These are phyloP conservation scores for Aspergillus sp. DNA, from an alignment of 2,329 filamentous ascomycete genomes.

Conservation along the genomic window DNA sequence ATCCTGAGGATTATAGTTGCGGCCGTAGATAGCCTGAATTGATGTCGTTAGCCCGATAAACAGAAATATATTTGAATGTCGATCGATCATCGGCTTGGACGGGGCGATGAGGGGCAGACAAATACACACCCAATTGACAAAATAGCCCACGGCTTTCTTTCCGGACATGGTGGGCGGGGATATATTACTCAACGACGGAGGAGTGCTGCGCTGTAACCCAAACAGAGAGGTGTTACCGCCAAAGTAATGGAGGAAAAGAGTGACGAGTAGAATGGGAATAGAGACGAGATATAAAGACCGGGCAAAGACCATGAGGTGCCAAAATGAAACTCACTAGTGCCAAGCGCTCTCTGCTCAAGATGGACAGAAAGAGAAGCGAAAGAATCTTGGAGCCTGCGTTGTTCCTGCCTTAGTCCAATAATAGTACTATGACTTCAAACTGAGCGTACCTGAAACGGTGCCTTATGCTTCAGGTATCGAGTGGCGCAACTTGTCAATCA, in stretches of 20 bases:
- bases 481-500: slow-evolving; percentile 5
- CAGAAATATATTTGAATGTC: neutral
- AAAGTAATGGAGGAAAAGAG: slow-evolving; percentile 15
- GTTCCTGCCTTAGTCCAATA: slow-evolving; percentile 19
- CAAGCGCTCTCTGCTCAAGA: slow-evolving; percentile 5
- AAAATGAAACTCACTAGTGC: neutral
- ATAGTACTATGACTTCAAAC: neutral
- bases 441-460: neutral
- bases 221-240: slow-evolving; percentile 10
- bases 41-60: neutral
- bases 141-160: slow-evolving; percentile 42
- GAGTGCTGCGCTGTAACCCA: slow-evolving; percentile 11
- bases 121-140: slow-evolving; percentile 45
- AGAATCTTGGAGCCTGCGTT: slow-evolving; percentile 25
- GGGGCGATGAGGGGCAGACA: neutral
- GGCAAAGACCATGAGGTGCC: slow-evolving; percentile 10
- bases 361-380: slow-evolving; percentile 5
- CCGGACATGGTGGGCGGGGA: slow-evolving; percentile 24
- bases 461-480: slow-evolving; percentile 23
- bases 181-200: slow-evolving; percentile 7
- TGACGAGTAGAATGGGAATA: slow-evolving; percentile 6
- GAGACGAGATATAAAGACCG: slow-evolving; percentile 5
- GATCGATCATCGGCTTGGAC: neutral
- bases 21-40: slow-evolving; percentile 72
- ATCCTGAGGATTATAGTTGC: slow-evolving; percentile 78